These are phyloP conservation scores for Pythium volutum DNA, from an alignment of 352 stramenopile genomes.

Conservation along the genomic window DNA sequence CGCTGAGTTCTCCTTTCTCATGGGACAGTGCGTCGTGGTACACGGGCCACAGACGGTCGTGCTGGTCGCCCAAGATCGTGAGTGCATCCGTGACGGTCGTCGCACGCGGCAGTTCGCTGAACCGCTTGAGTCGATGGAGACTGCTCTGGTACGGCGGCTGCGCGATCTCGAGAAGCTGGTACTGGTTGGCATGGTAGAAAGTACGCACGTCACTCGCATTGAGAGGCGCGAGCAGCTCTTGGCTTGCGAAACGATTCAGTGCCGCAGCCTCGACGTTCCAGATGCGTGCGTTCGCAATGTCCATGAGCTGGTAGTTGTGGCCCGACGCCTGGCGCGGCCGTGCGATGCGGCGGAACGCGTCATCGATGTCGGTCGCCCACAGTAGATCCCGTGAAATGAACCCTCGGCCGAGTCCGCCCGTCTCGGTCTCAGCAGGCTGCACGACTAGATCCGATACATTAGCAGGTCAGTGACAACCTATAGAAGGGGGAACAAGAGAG, in stretches of 20 bases:
- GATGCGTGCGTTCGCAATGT: conserved; percentile 36
- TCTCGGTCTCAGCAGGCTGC: conserved; percentile 53
- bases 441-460: conserved; percentile 39
- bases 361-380: conserved; percentile 31
- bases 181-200: conserved; percentile 78
- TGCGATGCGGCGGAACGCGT: conserved; percentile 58
- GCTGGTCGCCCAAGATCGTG: conserved; percentile 60
- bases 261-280: conserved; percentile 75
- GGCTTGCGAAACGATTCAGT: conserved; percentile 45
- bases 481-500: background rate
- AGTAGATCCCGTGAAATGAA: conserved; percentile 72
- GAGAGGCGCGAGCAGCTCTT: conserved; percentile 31
- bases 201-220: conserved; percentile 24
- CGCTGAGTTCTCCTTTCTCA: conserved; percentile 51
- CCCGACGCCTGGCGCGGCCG: conserved; percentile 47
- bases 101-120: conserved; percentile 43
- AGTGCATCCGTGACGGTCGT: conserved; percentile 43
- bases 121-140: conserved; percentile 57
- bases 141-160: conserved; percentile 70
- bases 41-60: conserved; percentile 53
- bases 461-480: background rate
- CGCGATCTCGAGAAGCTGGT: conserved; percentile 54
- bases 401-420: conserved; percentile 56
- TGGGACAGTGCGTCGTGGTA: conserved; percentile 67
- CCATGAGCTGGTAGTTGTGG: conserved; percentile 82